Evolutionary conservation across 495 filamentous ascomycete genomes (phyloP).

Genomic region (Annulohypoxylon maeteangense): DNA sequence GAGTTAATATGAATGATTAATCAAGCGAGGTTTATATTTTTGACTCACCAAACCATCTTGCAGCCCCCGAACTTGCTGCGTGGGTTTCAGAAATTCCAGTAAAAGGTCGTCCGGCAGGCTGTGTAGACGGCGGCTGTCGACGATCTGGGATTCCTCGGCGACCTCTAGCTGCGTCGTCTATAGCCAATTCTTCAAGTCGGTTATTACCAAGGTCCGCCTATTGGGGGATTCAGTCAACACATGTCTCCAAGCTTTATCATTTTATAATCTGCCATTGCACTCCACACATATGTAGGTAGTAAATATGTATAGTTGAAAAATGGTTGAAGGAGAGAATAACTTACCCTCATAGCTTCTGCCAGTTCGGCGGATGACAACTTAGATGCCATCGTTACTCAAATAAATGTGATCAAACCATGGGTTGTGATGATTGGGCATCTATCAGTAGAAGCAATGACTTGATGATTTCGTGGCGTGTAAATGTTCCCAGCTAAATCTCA

Average conservation of each 20-base stretch:
- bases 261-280: neutral
- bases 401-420: too few relatives aligned
- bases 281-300: too few relatives aligned
- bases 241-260: neutral
- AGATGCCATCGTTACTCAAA: too few relatives aligned
- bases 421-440: too few relatives aligned
- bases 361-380: neutral
- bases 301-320: too few relatives aligned
- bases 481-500: neutral
- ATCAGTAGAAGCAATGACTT: neutral
- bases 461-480: neutral
- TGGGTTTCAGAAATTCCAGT: neutral
- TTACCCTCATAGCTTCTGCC: conserved; percentile 43
- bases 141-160: neutral
- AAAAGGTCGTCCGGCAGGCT: neutral
- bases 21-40: neutral
- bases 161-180: neutral
- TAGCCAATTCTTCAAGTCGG: conserved; percentile 36
- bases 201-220: conserved; percentile 41
- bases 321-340: neutral
- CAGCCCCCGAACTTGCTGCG: neutral
- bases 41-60: conserved; percentile 32
- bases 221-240: neutral
- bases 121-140: neutral
- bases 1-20: conserved; percentile 1